Conservation (phyloP, 805 yeast genomes). For the Sungouiozyma ichnusensis region DNA sequence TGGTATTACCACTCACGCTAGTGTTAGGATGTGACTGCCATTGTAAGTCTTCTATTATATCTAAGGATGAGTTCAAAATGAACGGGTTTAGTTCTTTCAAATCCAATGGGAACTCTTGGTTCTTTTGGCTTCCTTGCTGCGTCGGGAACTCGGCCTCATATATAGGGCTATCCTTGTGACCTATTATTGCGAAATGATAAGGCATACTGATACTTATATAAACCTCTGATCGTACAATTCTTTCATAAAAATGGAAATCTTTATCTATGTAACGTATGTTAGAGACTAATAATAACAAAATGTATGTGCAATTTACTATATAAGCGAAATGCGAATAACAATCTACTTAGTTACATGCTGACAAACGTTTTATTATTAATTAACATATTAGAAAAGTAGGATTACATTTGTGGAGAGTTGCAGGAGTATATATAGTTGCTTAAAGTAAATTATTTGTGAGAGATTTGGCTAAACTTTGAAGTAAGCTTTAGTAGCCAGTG, state of each 20-base stretch:
- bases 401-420: no score
- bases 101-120: slow-evolving; percentile 44
- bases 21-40: slow-evolving; percentile 39
- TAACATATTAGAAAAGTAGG: no score
- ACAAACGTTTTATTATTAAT: no score
- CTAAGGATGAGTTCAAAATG: slow-evolving; percentile 78
- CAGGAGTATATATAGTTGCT: not conserved
- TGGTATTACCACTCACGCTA: not conserved
- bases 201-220: slow-evolving; percentile 37
- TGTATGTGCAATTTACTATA: not conserved
- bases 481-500: not conserved
- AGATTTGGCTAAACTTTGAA: not conserved
- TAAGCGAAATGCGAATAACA: no score
- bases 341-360: no score
- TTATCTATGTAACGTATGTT: no score
- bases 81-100: slow-evolving; percentile 78
- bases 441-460: no score
- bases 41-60: slow-evolving; percentile 82
- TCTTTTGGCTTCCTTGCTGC: slow-evolving; percentile 66
- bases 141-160: slow-evolving; percentile 67
- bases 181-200: slow-evolving; percentile 82
- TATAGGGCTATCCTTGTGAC: slow-evolving; percentile 74
- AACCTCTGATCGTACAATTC: not conserved
- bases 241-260: not conserved
- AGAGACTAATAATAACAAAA: no score